Percentiles rank a stretch among this genome's conserved stretches.
Evolutionary conservation across 2,329 filamentous ascomycete species (phyloP).

Genomic region (Emergomyces africanus): DNA sequence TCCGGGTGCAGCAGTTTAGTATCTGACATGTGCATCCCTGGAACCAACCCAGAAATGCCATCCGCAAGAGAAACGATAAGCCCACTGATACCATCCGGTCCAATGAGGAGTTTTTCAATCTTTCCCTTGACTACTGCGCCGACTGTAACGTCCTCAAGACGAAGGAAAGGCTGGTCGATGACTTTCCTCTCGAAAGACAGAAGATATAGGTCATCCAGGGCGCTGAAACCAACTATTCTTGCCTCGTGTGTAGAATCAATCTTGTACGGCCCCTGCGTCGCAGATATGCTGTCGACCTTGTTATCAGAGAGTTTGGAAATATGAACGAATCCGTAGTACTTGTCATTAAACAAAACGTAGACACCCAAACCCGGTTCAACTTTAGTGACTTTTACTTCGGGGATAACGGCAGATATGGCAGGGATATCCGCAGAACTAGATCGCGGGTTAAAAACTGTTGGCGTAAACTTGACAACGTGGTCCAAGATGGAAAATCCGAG

Average conservation of each 20-base stretch:
- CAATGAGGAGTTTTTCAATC: conserved; percentile 72
- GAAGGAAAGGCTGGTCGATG: conserved; percentile 75
- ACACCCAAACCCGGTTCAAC: conserved; percentile 72
- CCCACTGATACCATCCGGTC: conserved; percentile 63
- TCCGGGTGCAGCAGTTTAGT: conserved; percentile 81
- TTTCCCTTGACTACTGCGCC: conserved; percentile 70
- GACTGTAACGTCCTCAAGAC: conserved; percentile 78
- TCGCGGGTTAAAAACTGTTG: conserved; percentile 16
- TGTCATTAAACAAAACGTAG: conserved; percentile 59
- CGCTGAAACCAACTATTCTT: conserved; percentile 74
- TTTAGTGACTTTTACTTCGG: conserved; percentile 64
- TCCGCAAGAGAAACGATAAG: conserved; percentile 75
- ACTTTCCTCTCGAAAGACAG: conserved; percentile 72
- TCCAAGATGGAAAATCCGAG: conserved; percentile 78
- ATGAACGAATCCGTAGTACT: conserved; percentile 71
- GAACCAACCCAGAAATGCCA: conserved; percentile 76
- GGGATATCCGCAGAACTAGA: conserved; percentile 35
- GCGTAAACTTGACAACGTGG: conserved; percentile 58
- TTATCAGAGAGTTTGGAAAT: conserved; percentile 86
- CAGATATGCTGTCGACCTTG: conserved; percentile 71
- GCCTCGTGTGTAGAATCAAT: conserved; percentile 65
- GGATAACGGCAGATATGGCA: conserved; percentile 54
- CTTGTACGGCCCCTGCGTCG: conserved; percentile 65
- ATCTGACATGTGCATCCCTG: conserved; percentile 80
- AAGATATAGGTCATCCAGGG: conserved; percentile 73